A percentile compares a stretch with the other conserved stretches of the same genome.
These are phyloP conservation scores for Candida sp. DNA, from an alignment of 1,139 yeast genomes.

Conservation along the genomic window DNA sequence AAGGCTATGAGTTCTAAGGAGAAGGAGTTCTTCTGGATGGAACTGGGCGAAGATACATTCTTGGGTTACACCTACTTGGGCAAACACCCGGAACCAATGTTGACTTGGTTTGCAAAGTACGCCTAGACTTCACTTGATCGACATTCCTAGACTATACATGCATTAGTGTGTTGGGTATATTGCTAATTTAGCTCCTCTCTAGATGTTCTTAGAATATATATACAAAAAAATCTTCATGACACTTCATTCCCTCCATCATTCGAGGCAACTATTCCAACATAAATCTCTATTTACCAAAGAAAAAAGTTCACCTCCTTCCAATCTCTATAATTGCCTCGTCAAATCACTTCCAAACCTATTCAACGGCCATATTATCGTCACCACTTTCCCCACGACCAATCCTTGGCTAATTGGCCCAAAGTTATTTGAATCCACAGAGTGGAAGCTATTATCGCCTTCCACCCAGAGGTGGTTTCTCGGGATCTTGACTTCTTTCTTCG, in stretches of 20 bases:
- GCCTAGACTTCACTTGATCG: neutral
- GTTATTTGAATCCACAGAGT: slow-evolving; percentile 80
- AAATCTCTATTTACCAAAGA: neutral
- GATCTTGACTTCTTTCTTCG: slow-evolving; percentile 59
- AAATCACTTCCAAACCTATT: slow-evolving; percentile 51
- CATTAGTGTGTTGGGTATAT: neutral
- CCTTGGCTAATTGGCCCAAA: slow-evolving; percentile 90
- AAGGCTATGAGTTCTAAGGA: neutral
- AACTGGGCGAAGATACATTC: slow-evolving; percentile 2
- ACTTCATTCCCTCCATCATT: too few relatives aligned
- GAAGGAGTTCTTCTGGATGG: slow-evolving; percentile 3
- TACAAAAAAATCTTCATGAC: neutral
- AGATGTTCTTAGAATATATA: neutral
- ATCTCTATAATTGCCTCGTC: slow-evolving; percentile 5
- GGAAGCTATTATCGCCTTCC: slow-evolving; percentile 89
- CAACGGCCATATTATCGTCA: slow-evolving; percentile 69
- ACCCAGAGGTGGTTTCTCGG: slow-evolving; percentile 93
- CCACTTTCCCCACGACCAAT: slow-evolving; percentile 74
- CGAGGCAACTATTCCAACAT: neutral
- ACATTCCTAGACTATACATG: neutral
- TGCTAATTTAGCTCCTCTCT: neutral
- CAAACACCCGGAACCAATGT: neutral
- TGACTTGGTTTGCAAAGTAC: slow-evolving; percentile 3
- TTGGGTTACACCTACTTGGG: slow-evolving; percentile 2
- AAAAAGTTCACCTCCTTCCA: neutral